A percentile compares a stretch with the other conserved stretches of the same genome.
Conservation (phyloP, 768 basidiomycete genomes). For the Pleurotus sapidus region DNA sequence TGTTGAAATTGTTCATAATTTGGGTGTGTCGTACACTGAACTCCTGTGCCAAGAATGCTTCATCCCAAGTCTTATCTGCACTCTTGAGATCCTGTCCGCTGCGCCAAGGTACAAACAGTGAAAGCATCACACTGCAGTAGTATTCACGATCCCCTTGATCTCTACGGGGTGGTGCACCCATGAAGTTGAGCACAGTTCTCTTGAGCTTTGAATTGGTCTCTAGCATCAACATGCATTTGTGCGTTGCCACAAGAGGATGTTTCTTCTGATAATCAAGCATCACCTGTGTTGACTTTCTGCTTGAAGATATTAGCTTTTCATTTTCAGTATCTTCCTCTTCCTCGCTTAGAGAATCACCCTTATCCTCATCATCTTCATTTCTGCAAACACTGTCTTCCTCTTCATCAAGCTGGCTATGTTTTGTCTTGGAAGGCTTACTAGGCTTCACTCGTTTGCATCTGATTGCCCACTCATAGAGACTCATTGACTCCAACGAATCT, state of each 20-base stretch:
- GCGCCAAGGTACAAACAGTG: conserved; percentile 29
- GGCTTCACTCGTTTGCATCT: conserved; percentile 11
- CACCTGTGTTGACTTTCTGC: too few relatives aligned
- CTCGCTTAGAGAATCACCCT: background rate
- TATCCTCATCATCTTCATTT: background rate
- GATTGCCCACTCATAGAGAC: conserved; percentile 25
- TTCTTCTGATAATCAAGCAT: background rate
- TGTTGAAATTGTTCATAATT: conserved; percentile 26
- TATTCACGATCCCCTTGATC: conserved; percentile 26
- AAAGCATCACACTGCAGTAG: conserved; percentile 9
- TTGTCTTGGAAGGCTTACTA: background rate
- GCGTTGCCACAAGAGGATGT: conserved; percentile 1
- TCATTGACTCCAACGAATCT: conserved; percentile 13
- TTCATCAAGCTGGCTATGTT: background rate
- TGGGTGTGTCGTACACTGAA: conserved; percentile 12
- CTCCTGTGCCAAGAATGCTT: conserved; percentile 15
- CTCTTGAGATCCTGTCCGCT: conserved; percentile 19
- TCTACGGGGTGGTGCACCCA: conserved; percentile 12
- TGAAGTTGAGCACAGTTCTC: conserved; percentile 21
- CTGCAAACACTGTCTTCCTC: conserved; percentile 6
- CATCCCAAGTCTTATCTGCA: conserved; percentile 19
- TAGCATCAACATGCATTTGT: background rate
- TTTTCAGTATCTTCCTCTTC: too few relatives aligned
- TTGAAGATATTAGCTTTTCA: too few relatives aligned
- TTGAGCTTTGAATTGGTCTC: background rate